Evolutionary conservation across 371 early-diverging fungal genomes (phyloP).

Genomic region (Lichtheimia hyalospora): DNA sequence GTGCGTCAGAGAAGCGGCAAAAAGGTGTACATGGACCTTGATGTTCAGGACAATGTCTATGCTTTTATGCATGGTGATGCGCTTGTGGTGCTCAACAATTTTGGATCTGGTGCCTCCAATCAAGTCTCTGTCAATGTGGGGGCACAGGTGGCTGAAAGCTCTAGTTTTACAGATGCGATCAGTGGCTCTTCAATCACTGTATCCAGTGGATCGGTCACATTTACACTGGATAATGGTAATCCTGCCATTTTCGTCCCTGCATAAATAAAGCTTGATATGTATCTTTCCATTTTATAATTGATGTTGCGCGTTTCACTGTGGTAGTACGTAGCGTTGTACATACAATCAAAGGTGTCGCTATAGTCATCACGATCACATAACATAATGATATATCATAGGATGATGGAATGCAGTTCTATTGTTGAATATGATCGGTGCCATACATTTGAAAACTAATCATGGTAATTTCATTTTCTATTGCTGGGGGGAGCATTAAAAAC

Average conservation of each 20-base stretch:
- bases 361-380: too few species aligned
- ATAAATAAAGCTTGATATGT: too few species aligned
- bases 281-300: too few species aligned
- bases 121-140: conserved; percentile 21
- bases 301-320: too few species aligned
- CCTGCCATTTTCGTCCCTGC: conserved; percentile 20
- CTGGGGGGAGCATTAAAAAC: conserved; percentile 16
- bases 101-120: conserved; percentile 16
- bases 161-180: conserved; percentile 19
- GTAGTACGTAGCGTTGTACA: too few species aligned
- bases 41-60: conserved; percentile 17
- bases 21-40: conserved; percentile 7
- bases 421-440: conserved; percentile 4
- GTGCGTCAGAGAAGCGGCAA: conserved; percentile 13
- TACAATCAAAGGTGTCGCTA: too few species aligned
- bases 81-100: conserved; percentile 25
- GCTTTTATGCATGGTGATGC: conserved; percentile 24
- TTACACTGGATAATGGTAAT: conserved; percentile 18
- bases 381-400: too few species aligned
- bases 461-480: neutral
- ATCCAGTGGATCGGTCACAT: conserved; percentile 13
- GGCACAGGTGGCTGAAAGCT: conserved; percentile 11
- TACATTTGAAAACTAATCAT: conserved; percentile 4
- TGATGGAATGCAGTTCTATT: neutral
- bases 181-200: conserved; percentile 17